Conservation (phyloP, 441 rosid species). For the Pelargonium exstipulatum region DNA sequence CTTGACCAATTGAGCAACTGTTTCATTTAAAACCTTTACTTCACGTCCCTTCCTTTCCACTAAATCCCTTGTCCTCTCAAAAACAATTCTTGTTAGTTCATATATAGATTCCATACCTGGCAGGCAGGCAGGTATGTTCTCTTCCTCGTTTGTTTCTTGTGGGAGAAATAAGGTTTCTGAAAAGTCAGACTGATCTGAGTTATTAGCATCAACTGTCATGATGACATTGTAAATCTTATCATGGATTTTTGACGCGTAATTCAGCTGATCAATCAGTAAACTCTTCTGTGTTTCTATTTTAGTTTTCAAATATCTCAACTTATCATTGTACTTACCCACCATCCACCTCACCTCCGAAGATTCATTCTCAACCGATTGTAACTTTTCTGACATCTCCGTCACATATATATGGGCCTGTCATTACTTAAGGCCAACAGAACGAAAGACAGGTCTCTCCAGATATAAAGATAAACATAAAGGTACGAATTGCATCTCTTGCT, state of each 20-base stretch:
- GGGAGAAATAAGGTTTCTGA: constrained; percentile 83
- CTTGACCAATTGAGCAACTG: constrained; percentile 48
- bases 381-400: constrained; percentile 44
- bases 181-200: constrained; percentile 54
- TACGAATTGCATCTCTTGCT: too few species aligned
- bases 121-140: constrained; percentile 70
- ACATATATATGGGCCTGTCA: too few species aligned
- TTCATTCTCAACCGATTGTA: constrained; percentile 43
- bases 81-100: constrained; percentile 52
- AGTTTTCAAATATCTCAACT: constrained; percentile 45
- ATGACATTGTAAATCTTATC: constrained; percentile 51
- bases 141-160: constrained; percentile 67
- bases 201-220: constrained; percentile 50
- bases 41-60: constrained; percentile 55
- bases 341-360: constrained; percentile 49
- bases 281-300: constrained; percentile 59
- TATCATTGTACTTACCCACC: constrained; percentile 62
- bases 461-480: too few species aligned
- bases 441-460: too few species aligned
- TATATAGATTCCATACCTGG: constrained; percentile 85
- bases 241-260: constrained; percentile 69
- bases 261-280: constrained; percentile 77
- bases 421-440: too few species aligned
- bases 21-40: constrained; percentile 60
- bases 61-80: constrained; percentile 45